Base-by-base conservation (phyloP, 1,284 basidiomycete species). In the Testicularia cyperi region DNA sequence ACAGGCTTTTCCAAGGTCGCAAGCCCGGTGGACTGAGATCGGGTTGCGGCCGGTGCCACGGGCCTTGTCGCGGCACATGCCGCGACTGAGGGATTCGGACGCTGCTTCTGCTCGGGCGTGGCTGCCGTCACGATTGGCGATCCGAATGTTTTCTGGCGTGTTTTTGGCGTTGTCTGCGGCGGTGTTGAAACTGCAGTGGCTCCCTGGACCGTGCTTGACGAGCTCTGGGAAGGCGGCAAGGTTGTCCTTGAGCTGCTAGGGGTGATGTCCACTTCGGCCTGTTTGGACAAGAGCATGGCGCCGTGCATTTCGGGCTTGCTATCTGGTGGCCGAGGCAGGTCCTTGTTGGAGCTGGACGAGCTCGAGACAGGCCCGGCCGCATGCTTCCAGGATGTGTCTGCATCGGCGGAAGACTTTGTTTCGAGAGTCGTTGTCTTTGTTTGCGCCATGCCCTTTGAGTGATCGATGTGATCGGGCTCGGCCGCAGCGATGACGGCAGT, bases 101-200 rank as follows among this genome's bases (percentile, higher is more conserved):
- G 26, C 22, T 39, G 44, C 6, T 41, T 47, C 29, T 53, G 60
- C 29, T 63, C 38, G 19, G 47, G 60, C 2, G 60, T 45, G 10
- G 60, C 41, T 19, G 53, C 45, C 38, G 48, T 49, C 21, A 47
- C 25, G 31, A 45, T 22, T 12, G 52, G 46, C 28, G 49, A 57
- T 16, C 39, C 38, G 15, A 28, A 25, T 23, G 26, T 4, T 32
- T 14, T 20, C 36, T 48, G 47, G 6, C 41, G 57, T 3, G 57
- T 47, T 8, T 35, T 39, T 19, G 51, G 44, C 6, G 30, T 31
- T 31, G 7, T 31, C 9, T 9, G 30, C 9, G 18, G 7, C 9
- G 30, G 16, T 31, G 30, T 15, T 8, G 30, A 7, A 8, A 15
- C 9, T 16, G 30, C 8, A 26, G 25, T 8, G 25, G 25, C 25